Evolutionary conservation across 345 rosid genomes (phyloP).

Genomic region (Heritiera littoralis): DNA sequence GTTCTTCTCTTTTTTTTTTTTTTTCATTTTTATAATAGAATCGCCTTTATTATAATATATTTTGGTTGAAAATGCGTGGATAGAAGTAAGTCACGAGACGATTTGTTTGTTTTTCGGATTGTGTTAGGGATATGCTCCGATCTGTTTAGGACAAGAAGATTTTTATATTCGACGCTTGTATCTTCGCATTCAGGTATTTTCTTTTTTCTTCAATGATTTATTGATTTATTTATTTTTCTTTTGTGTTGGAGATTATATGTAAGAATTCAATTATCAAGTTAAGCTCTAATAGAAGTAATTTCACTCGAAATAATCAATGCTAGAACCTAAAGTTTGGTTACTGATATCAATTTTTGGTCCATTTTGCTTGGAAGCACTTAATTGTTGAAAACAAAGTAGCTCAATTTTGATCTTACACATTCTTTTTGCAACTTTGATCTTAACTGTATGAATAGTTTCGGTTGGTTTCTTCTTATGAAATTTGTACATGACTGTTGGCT

Average conservation of each 20-base stretch:
- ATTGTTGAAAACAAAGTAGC: background rate
- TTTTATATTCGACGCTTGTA: conserved; percentile 84
- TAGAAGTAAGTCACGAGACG: background rate
- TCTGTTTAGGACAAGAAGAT: conserved; percentile 88
- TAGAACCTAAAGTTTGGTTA: background rate
- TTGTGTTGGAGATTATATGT: background rate
- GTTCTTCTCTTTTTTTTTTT: conserved; percentile 23
- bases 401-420: background rate
- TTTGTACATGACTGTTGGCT: background rate
- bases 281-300: background rate
- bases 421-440: background rate
- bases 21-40: background rate
- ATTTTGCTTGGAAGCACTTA: background rate
- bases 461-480: background rate
- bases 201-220: background rate
- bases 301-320: background rate
- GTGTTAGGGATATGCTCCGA: conserved; percentile 82
- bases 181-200: conserved; percentile 79
- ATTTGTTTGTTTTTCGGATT: background rate
- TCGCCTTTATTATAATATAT: background rate
- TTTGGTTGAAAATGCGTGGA: background rate
- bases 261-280: background rate
- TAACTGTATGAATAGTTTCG: background rate
- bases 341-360: background rate
- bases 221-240: background rate